Evolutionary conservation across 257 asterid species (phyloP).

Genomic region (Penstemon davidsonii): DNA sequence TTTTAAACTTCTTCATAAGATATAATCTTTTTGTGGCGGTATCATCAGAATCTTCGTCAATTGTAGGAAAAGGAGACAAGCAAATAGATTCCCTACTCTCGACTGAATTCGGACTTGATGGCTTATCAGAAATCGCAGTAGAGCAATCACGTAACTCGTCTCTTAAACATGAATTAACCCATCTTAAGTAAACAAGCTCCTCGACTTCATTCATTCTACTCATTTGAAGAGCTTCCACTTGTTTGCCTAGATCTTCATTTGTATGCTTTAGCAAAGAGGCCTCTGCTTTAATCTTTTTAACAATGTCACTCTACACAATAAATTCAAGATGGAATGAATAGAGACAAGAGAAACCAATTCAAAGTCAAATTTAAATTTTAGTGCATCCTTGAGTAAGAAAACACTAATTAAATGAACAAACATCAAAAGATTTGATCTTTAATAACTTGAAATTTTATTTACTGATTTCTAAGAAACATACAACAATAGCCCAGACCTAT

Average conservation of each 20-base stretch:
- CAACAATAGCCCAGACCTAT: not conserved
- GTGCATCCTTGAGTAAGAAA: not conserved
- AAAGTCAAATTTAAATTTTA: conserved; percentile 1
- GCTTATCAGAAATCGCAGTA: conserved; percentile 36
- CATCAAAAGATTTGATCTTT: not conserved
- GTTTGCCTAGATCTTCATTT: conserved; percentile 82
- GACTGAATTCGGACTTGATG: conserved; percentile 42
- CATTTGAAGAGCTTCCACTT: conserved; percentile 93
- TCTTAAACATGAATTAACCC: conserved; percentile 89
- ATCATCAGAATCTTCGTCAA: conserved; percentile 53
- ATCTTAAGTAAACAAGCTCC: conserved; percentile 83
- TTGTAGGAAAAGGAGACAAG: conserved; percentile 46
- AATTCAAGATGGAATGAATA: conserved; percentile 8
- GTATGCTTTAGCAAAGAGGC: conserved; percentile 69
- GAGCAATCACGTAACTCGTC: conserved; percentile 63
- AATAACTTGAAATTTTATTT: not conserved
- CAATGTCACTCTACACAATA: conserved; percentile 48
- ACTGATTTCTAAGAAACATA: not conserved
- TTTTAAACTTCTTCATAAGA: conserved; percentile 71
- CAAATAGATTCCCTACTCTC: conserved; percentile 60
- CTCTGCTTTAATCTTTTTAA: conserved; percentile 76
- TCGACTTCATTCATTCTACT: conserved; percentile 88
- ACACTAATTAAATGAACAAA: conserved; percentile 7
- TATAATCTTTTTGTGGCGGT: conserved; percentile 46
- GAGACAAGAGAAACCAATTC: conserved; percentile 16